phyloP scores from a whole-genome alignment of 1,284 basidiomycete species.

The Sanghuangporus baumii region DNA sequence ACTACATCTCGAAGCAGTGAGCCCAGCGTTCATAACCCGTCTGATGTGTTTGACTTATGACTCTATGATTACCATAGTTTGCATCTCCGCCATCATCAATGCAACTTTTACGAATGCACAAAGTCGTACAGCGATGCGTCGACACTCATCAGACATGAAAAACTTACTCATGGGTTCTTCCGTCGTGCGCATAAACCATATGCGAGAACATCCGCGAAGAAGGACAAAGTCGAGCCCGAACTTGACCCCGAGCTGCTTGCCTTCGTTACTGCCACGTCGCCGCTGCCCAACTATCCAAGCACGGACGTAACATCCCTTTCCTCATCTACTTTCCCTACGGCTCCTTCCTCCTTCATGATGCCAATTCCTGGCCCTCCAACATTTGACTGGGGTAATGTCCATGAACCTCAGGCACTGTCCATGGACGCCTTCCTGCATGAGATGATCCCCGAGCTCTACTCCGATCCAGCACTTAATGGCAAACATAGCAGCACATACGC shows the following conservation, averaged over 20 bases:
- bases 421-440: neutral
- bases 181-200: neutral
- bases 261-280: neutral
- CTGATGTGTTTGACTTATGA: neutral
- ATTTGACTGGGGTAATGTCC: neutral
- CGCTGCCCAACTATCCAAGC: neutral
- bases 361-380: neutral
- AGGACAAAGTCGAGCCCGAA: neutral
- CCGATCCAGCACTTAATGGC: neutral
- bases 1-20: slow-evolving; percentile 15
- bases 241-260: neutral
- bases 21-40: neutral
- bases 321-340: neutral
- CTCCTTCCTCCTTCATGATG: neutral
- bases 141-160: slow-evolving; percentile 9
- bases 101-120: neutral
- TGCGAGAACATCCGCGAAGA: neutral
- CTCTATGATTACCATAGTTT: neutral
- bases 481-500: no score
- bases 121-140: neutral
- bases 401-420: neutral
- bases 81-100: neutral
- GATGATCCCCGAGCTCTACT: neutral
- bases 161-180: neutral
- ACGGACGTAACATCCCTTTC: neutral